These are phyloP conservation scores for Populus pruinosa DNA, from an alignment of 345 rosid genomes.

Conservation along the genomic window DNA sequence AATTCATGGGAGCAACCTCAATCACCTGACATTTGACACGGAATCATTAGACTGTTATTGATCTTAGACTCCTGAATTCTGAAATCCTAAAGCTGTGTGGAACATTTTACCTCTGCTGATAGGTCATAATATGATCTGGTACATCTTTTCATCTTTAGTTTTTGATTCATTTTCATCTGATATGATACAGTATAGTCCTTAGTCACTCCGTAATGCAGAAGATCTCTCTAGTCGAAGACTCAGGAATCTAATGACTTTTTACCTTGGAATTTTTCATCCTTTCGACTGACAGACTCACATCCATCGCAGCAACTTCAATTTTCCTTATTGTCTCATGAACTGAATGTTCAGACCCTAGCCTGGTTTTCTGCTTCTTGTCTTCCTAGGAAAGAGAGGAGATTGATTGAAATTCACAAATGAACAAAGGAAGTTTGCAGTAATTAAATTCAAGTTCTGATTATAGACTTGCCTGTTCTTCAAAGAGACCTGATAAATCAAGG, in stretches of 20 bases:
- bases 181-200: background rate
- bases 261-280: slow-evolving; percentile 60
- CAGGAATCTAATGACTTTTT: slow-evolving; percentile 4
- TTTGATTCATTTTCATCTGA: slow-evolving; percentile 70
- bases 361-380: slow-evolving; percentile 59
- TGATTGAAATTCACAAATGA: slow-evolving; percentile 3
- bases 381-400: slow-evolving; percentile 37
- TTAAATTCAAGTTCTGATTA: slow-evolving; percentile 2
- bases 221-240: background rate
- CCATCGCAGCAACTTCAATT: slow-evolving; percentile 78
- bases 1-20: slow-evolving; percentile 76
- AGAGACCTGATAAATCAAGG: slow-evolving; percentile 88
- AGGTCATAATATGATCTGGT: slow-evolving; percentile 57
- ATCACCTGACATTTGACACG: slow-evolving; percentile 46
- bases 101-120: slow-evolving; percentile 63
- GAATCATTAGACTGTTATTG: slow-evolving; percentile 8
- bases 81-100: background rate
- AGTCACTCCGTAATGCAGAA: background rate
- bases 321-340: slow-evolving; percentile 69
- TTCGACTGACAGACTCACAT: slow-evolving; percentile 55
- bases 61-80: background rate
- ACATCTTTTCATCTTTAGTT: slow-evolving; percentile 51
- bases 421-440: slow-evolving; percentile 1
- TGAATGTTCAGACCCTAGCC: slow-evolving; percentile 63
- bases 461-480: slow-evolving; percentile 65